Evolutionary conservation across 75 land plant species (phyloP), one percentile per base, ranked within the genome.

Genomic region (Picea glauca): DNA sequence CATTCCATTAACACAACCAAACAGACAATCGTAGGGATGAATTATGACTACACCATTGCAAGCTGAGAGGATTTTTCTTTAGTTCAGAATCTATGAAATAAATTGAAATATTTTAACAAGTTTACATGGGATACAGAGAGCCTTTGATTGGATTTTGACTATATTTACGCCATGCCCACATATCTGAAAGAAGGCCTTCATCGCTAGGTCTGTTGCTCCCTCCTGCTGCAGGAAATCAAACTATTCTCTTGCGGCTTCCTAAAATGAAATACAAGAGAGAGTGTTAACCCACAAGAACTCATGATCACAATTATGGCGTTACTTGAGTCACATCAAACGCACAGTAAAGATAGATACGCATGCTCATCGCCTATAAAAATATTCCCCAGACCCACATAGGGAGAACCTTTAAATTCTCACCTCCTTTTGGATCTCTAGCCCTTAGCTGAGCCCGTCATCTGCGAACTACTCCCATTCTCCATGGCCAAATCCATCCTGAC

Each of bases 221-320:
- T 76, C 66, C 84, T 59, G 85, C 87, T 3, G 92, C 81, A 40
- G 94, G 94, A 30, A 92, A 84, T 56, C 92, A 92, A 0, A 92
- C 88, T 73, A 90, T 90, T 85, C 88, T 92, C 87, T 90, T 92
- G 91, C 21, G 85, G 83, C 79, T 92, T 92, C 60, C 94, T 92
- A 85, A 40, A 40, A 40, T 40, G 43, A 40, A 40, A 40, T 40
- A 3, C 43, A 40, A 40, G 43, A 40, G 43, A 40, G 4, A 40
- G 4, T 4, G 4, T 40, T 40, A 40, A 40, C 4, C 43, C 43
- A 4, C 43, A 40, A 40, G 43, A 40, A 40, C 43, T 40, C 4
- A 40, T 40, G 2, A 40, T 40, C 43, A 40, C 4, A 4, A 40
- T 40, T 4, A 40, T 4, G 43, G 43, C 43, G 43, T 40, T 40